Evolutionary conservation across 1,139 yeast species (phyloP), one percentile per base, ranked within the genome.

Genomic region (Starmera stellimalicola): DNA sequence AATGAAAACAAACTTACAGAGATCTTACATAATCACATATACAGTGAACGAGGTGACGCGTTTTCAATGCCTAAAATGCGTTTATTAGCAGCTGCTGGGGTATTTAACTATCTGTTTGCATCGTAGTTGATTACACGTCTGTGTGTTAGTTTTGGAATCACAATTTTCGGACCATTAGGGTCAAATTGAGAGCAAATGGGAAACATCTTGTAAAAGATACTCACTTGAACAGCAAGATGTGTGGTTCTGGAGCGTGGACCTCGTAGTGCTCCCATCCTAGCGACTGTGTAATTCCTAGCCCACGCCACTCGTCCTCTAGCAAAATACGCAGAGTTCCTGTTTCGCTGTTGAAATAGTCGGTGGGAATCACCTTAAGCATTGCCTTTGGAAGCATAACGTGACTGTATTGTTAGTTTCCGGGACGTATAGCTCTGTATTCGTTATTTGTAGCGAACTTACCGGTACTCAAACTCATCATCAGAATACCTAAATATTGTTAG

Each of bases 261-360:
- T 91, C 99, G 55, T 91, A 93, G 58, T 93, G 98, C 33, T 73
- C 93, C 99, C 99, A 93, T 2, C 99, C 99, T 40, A 93, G 67
- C 31, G 95, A 83, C 58, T 91, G 99, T 9, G 98, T 93, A 50
- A 93, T 87, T 4, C 99, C 99, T 37, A 93, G 66, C 2, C 97
- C 97, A 57, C 99, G 71, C 99, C 99, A 93, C 59, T 93, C 99
- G 47, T 91, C 97, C 57, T 93, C 99, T 38, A 81, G 61, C 34
- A 93, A 65, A 36, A 93, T 84, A 45, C 95, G 77, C 47, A 93
- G 68, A 0, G 98, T 91, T 6, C 97, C 97, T 4, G 95, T 84
- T 41, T 88, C 95, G 10, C 91, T 83, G 54, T 88, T 83, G 64
- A 93, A 93, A 55, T 87, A 93, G 56, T 93, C 98, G 37, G 80